A percentile compares a stretch with the other conserved stretches of the same genome.
Conservation (phyloP, 306 rosid species). For the Arachis hypogaea region DNA sequence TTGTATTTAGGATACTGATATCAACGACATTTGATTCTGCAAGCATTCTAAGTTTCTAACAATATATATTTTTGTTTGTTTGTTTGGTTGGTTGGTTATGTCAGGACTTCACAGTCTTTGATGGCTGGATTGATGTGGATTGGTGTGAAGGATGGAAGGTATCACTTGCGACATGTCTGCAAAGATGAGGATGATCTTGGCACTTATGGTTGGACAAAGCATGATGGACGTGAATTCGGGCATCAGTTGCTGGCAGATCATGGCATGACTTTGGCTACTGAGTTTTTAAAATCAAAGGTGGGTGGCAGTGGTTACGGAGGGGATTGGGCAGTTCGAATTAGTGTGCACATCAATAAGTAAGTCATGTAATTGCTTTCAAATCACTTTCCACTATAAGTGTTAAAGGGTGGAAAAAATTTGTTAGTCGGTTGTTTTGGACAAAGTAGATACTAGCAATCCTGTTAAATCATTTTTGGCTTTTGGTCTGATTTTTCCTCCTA, state of each 20-base stretch:
- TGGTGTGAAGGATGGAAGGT: constrained; percentile 69
- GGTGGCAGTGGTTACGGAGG: constrained; percentile 94
- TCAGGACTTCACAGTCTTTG: constrained; percentile 88
- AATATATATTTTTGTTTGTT: background rate
- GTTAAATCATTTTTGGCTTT: constrained; percentile 13
- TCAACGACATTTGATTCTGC: constrained; percentile 1
- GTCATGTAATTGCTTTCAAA: constrained; percentile 33
- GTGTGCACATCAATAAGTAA: constrained; percentile 62
- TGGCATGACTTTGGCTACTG: constrained; percentile 67
- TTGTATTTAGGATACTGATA: constrained; percentile 7
- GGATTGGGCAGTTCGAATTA: constrained; percentile 86
- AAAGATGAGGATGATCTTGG: constrained; percentile 77
- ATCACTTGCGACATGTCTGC: constrained; percentile 65
- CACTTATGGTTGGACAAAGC: constrained; percentile 83
- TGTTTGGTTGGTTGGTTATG: constrained; percentile 29
- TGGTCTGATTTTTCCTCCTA: background rate
- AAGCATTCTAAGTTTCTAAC: constrained; percentile 11
- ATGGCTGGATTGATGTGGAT: constrained; percentile 97
- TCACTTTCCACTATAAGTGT: constrained; percentile 1
- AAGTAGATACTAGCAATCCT: constrained; percentile 3
- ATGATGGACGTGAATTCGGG: constrained; percentile 87
- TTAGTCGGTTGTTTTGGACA: background rate
- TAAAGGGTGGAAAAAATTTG: constrained; percentile 16
- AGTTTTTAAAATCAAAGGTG: constrained; percentile 78
- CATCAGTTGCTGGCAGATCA: constrained; percentile 80